phyloP scores from a whole-genome alignment of 805 yeast species.

The Nakazawaea pomicola region DNA sequence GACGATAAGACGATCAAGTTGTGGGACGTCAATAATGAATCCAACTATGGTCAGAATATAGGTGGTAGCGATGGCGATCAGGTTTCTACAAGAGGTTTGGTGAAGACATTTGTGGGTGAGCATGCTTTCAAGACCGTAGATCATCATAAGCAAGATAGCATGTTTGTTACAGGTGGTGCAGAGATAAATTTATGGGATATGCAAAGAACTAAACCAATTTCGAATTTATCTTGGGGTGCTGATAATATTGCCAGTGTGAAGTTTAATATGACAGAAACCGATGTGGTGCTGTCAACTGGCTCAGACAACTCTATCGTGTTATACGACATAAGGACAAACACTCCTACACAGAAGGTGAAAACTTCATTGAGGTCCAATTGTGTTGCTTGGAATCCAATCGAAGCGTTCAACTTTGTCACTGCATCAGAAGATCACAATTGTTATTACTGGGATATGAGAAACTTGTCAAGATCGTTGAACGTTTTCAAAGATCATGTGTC shows the following conservation, averaged over 20 bases:
- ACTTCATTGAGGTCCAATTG: constrained; percentile 80
- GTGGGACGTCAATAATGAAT: constrained; percentile 68
- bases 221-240: constrained; percentile 92
- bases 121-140: constrained; percentile 83
- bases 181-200: constrained; percentile 90
- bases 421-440: constrained; percentile 94
- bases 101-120: constrained; percentile 78
- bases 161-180: constrained; percentile 91
- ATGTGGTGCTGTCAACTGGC: constrained; percentile 82
- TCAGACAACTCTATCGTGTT: constrained; percentile 87
- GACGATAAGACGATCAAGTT: constrained; percentile 84
- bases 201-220: constrained; percentile 68
- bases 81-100: constrained; percentile 44
- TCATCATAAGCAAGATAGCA: constrained; percentile 68
- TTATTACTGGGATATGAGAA: constrained; percentile 95
- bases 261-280: constrained; percentile 88
- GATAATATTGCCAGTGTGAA: constrained; percentile 80
- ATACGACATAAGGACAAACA: constrained; percentile 84
- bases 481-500: constrained; percentile 94
- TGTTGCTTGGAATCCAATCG: constrained; percentile 96
- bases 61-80: constrained; percentile 24
- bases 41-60: constrained; percentile 15
- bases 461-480: constrained; percentile 72
- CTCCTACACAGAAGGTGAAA: constrained; percentile 89
- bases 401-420: constrained; percentile 87